Conservation (phyloP, 2,329 filamentous ascomycete genomes). For the Arthrobotrys entomopaga region DNA sequence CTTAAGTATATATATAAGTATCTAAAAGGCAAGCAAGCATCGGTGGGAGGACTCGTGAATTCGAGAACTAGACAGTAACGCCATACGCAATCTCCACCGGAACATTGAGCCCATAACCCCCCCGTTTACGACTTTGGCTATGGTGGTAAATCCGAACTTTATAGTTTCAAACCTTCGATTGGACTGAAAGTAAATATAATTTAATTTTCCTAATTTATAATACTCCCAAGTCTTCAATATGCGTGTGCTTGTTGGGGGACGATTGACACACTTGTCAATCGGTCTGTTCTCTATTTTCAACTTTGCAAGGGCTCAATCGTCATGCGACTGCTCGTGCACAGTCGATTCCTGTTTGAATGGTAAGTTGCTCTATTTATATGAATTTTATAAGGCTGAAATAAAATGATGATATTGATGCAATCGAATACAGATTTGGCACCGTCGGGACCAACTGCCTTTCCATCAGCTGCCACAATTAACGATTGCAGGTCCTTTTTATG, state of each 20-base stretch:
- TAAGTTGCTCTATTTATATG: background rate
- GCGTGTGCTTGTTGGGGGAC: background rate
- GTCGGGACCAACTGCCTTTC: constrained; percentile 7
- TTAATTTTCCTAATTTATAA: too few relatives aligned
- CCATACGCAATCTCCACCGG: too few relatives aligned
- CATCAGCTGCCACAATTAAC: constrained; percentile 3
- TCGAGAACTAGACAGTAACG: too few relatives aligned
- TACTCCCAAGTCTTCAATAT: background rate
- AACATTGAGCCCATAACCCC: too few relatives aligned
- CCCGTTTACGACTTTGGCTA: too few relatives aligned
- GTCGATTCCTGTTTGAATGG: constrained; percentile 1
- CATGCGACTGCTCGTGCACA: constrained; percentile 11
- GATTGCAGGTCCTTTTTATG: constrained; percentile 37
- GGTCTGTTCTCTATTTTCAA: background rate
- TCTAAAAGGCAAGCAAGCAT: too few relatives aligned
- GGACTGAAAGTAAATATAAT: too few relatives aligned
- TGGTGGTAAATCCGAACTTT: too few relatives aligned
- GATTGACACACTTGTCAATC: background rate
- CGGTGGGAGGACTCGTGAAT: too few relatives aligned
- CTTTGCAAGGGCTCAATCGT: background rate
- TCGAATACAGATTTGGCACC: background rate
- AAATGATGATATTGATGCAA: background rate
- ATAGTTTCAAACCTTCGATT: too few relatives aligned
- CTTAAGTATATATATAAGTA: too few relatives aligned
- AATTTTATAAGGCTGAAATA: background rate